phyloP scores from a whole-genome alignment of 352 stramenopile genomes.

The Phytophthora lateralis region DNA sequence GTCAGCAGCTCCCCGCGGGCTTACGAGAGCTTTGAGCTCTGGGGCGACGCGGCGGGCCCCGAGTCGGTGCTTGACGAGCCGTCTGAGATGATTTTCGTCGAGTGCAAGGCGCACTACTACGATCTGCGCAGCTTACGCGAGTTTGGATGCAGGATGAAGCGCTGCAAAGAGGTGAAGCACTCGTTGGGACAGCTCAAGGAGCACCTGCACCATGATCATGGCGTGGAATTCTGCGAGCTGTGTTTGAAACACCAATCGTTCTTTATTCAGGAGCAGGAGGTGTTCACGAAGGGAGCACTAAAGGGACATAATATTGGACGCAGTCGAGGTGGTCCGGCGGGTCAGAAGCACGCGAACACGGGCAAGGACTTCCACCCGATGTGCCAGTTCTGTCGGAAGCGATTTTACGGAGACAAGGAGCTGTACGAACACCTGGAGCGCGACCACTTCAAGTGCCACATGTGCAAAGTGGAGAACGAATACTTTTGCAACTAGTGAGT shows the following conservation, averaged over 20 bases:
- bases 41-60: constrained; percentile 67
- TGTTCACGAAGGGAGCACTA: constrained; percentile 75
- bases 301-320: constrained; percentile 70
- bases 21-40: constrained; percentile 80
- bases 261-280: constrained; percentile 81
- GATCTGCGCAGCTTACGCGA: constrained; percentile 60
- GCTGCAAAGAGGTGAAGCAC: constrained; percentile 61
- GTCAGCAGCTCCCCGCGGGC: constrained; percentile 46
- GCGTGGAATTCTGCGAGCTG: constrained; percentile 78
- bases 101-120: constrained; percentile 69
- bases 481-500: constrained; percentile 92
- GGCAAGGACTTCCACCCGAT: constrained; percentile 87
- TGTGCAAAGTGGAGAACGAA: constrained; percentile 88
- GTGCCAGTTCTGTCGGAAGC: constrained; percentile 89
- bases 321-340: constrained; percentile 39
- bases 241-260: constrained; percentile 80
- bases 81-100: constrained; percentile 81
- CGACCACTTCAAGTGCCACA: constrained; percentile 91
- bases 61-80: constrained; percentile 73
- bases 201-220: constrained; percentile 69
- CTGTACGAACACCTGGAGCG: constrained; percentile 89
- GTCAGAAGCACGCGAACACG: constrained; percentile 53
- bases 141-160: constrained; percentile 66
- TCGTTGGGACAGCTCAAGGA: constrained; percentile 68
- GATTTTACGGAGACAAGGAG: constrained; percentile 86